Conservation (phyloP, 148 eudicot species). For the Vaccinium darrowii region DNA sequence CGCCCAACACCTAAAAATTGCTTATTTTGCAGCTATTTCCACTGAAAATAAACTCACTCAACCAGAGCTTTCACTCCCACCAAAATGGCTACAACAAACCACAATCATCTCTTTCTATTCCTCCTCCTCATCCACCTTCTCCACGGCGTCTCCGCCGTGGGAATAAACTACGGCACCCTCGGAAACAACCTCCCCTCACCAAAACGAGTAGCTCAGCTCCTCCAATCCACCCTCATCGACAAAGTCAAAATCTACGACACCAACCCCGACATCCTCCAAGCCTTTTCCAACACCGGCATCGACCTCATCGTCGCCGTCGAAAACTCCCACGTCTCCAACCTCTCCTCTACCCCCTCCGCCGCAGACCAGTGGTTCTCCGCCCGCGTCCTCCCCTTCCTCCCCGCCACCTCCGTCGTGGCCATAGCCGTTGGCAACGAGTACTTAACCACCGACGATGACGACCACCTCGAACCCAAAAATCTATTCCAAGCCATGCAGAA, state of each 20-base stretch:
- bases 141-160: constrained; percentile 22
- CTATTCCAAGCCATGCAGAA: constrained; percentile 40
- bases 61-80: not conserved
- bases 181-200: constrained; percentile 51
- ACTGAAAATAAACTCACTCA: not conserved
- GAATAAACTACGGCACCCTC: constrained; percentile 43
- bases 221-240: constrained; percentile 38
- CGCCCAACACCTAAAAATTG: no score
- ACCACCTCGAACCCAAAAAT: constrained; percentile 22
- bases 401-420: constrained; percentile 33
- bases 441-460: constrained; percentile 26
- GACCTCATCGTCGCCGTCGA: constrained; percentile 42
- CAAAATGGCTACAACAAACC: constrained; percentile 12
- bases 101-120: not conserved
- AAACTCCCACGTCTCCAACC: constrained; percentile 28
- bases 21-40: not conserved
- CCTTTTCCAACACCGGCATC: constrained; percentile 49
- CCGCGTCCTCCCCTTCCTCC: constrained; percentile 35
- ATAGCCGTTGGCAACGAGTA: constrained; percentile 42
- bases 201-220: constrained; percentile 37
- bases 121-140: constrained; percentile 16
- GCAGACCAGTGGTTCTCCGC: constrained; percentile 38
- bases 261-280: constrained; percentile 44
- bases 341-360: constrained; percentile 20
- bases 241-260: constrained; percentile 47